These are phyloP conservation scores for Rosa hybrid DNA, from an alignment of 331 rosid genomes.

Conservation along the genomic window DNA sequence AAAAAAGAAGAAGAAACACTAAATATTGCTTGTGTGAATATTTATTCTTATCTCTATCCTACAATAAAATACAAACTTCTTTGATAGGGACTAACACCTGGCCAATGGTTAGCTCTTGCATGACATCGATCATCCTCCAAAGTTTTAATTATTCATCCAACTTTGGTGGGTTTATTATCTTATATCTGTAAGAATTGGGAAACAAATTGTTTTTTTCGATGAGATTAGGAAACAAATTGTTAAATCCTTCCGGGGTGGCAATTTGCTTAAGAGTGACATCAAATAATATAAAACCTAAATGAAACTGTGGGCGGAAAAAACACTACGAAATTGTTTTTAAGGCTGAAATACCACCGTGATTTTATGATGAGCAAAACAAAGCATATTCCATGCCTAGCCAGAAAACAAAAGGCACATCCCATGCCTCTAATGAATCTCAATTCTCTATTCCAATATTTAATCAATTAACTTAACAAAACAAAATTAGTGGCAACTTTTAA, in stretches of 20 bases:
- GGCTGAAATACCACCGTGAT: neutral
- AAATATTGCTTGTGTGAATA: neutral
- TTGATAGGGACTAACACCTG: neutral
- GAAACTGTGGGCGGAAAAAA: neutral
- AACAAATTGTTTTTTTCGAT: too few species aligned
- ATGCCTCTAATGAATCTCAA: conserved; percentile 16
- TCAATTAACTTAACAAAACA: neutral
- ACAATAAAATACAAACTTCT: neutral
- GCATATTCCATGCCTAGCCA: neutral
- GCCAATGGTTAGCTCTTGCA: neutral
- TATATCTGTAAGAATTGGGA: neutral
- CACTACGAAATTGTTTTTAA: neutral
- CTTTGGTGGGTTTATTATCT: neutral
- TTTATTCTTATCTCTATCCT: neutral
- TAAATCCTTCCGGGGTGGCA: neutral
- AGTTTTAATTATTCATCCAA: too few species aligned
- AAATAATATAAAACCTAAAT: neutral
- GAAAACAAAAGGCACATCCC: conserved; percentile 18
- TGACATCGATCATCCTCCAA: neutral
- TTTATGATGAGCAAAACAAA: neutral
- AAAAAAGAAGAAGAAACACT: neutral
- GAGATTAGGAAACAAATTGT: neutral
- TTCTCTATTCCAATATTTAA: neutral
- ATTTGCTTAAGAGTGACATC: neutral
- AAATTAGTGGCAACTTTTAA: neutral